Base-by-base conservation (phyloP, 441 rosid genomes). In the Erodium chrysanthum region DNA sequence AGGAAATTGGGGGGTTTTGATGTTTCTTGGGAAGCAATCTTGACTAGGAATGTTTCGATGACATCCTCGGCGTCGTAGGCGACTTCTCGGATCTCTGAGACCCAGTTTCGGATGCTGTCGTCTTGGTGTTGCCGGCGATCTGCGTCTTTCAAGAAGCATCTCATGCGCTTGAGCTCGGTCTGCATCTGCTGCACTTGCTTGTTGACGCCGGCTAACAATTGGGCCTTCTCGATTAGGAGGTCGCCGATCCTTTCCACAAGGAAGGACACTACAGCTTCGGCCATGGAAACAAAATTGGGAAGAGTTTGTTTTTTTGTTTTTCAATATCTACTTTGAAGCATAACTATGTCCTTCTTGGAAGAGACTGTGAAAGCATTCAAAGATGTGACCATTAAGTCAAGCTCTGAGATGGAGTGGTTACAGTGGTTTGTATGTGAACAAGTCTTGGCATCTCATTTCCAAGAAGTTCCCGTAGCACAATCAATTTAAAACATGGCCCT, bases 1-100 rank as follows among this genome's bases (percentile, higher is more conserved):
- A 52, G 8, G 9, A 52, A 52, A 18, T 52, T 52, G 20, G 20
- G 20, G 1, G 37, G 37, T 33, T 33, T 33, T 33, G 37, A 33
- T 22, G 21, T 52, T 52, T 50, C 63, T 14, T 42, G 35, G 20
- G 18, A 59, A 8, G 46, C 11, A 12, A 48, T 23, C 21, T 63
- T 70, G 2, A 67, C 65, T 56, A 70, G 27, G 40, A 66, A 67
- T 1, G 67, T 62, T 4, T 72, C 65, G 0, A 66, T 62, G 21
- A 69, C 31, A 22, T 66, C 76, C 58, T 73, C 74, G 2, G 56
- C 75, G 2, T 76, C 73, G 18, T 75, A 68, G 3, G 75, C 78
- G 7, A 58, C 10, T 1, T 37, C 68, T 58, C 67, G 59, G 48
- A 67, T 59, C 33, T 73, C 70, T 7, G 54, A 18, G 11, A 72